Conservation (phyloP, 2,329 filamentous ascomycete genomes). For the Cladophialophora psammophila region DNA sequence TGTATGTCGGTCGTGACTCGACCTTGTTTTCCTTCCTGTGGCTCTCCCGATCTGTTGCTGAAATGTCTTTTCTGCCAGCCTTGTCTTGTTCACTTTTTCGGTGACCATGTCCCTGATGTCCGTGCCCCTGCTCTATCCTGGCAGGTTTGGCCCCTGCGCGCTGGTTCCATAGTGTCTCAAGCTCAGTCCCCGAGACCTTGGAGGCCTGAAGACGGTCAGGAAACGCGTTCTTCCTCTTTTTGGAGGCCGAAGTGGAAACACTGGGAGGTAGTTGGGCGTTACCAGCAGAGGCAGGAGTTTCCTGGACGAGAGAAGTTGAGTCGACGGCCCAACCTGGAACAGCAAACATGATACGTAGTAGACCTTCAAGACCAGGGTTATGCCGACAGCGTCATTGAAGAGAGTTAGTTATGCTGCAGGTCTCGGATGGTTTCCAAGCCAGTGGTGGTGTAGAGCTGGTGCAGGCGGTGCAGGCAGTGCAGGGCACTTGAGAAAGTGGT, state of each 20-base stretch:
- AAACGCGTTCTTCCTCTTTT: slow-evolving; percentile 59
- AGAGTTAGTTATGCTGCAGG: slow-evolving; percentile 27
- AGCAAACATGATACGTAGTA: slow-evolving; percentile 71
- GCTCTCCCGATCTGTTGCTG: slow-evolving; percentile 2
- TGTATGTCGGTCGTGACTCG: not conserved
- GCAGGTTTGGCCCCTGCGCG: slow-evolving; percentile 50
- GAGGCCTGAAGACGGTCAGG: slow-evolving; percentile 19
- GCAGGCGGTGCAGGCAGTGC: slow-evolving; percentile 3
- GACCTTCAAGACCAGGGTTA: slow-evolving; percentile 9
- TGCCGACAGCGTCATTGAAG: slow-evolving; percentile 15
- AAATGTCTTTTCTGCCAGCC: not conserved
- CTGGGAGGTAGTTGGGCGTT: slow-evolving; percentile 38
- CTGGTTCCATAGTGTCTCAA: slow-evolving; percentile 78
- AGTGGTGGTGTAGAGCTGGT: not conserved
- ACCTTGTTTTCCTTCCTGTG: slow-evolving; percentile 10
- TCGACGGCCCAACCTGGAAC: slow-evolving; percentile 92
- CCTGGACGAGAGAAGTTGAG: slow-evolving; percentile 38
- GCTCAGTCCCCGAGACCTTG: slow-evolving; percentile 71
- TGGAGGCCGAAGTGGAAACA: slow-evolving; percentile 43
- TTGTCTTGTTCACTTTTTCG: not conserved
- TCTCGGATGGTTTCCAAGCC: slow-evolving; percentile 21
- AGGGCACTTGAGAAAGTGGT: not conserved
- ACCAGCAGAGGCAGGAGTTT: slow-evolving; percentile 42
- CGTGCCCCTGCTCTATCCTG: slow-evolving; percentile 2
- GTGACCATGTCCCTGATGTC: not conserved